A percentile compares a stretch with the other conserved stretches of the same genome.
phyloP scores from a whole-genome alignment of 1,139 yeast species.

The Candida pseudoviswanathii region DNA sequence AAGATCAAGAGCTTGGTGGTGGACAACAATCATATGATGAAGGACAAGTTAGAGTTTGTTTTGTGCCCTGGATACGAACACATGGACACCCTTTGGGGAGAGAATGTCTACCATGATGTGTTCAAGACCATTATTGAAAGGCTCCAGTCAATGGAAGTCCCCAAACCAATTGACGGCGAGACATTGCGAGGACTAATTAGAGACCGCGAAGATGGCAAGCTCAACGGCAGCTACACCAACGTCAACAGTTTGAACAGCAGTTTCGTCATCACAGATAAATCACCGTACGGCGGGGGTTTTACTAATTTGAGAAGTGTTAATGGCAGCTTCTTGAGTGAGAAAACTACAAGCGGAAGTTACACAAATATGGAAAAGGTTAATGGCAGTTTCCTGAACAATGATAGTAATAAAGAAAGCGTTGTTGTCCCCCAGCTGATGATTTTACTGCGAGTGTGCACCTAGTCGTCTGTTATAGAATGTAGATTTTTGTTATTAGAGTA shows the following conservation, averaged over 20 bases:
- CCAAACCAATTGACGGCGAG: neutral
- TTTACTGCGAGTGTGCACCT: neutral
- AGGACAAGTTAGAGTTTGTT: constrained; percentile 23
- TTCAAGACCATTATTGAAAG: constrained; percentile 21
- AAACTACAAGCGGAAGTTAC: constrained; percentile 1
- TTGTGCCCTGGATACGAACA: constrained; percentile 34
- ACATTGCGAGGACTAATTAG: neutral
- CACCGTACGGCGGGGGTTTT: neutral
- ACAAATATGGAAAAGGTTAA: neutral
- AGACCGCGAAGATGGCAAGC: neutral
- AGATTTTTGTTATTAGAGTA: neutral
- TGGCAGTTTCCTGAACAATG: neutral
- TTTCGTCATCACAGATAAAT: neutral
- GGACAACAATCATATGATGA: constrained; percentile 29
- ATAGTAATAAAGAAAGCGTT: neutral
- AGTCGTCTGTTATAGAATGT: neutral
- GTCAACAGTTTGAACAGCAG: neutral
- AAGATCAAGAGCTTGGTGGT: constrained; percentile 28
- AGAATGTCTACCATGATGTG: constrained; percentile 31
- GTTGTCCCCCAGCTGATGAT: neutral
- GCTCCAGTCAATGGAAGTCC: constrained; percentile 8
- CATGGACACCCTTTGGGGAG: constrained; percentile 41
- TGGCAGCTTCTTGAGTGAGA: constrained; percentile 1
- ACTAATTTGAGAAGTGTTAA: neutral
- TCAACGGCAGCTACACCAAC: neutral